Percentiles rank a stretch among this genome's conserved stretches.
These are phyloP conservation scores for Cyberlindnera lachancei DNA, from an alignment of 805 yeast species.

Conservation along the genomic window DNA sequence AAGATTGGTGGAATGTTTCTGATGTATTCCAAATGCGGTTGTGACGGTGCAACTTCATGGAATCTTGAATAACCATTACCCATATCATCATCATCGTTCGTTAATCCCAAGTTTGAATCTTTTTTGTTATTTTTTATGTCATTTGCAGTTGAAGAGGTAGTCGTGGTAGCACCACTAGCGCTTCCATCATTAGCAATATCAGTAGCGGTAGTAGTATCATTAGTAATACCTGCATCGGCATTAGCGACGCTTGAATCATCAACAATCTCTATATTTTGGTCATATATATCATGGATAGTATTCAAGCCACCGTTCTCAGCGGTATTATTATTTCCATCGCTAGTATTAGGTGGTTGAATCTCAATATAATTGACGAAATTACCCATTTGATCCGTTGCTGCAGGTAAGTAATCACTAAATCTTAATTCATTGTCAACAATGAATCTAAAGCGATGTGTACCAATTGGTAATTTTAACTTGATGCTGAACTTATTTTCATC, in stretches of 20 bases:
- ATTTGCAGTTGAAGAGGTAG: no score
- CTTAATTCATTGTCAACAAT: constrained; percentile 91
- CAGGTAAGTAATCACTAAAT: constrained; percentile 83
- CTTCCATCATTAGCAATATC: no score
- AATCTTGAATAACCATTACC: constrained; percentile 75
- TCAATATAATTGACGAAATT: constrained; percentile 90
- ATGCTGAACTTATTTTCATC: constrained; percentile 51
- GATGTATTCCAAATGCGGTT: constrained; percentile 35
- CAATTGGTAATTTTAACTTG: constrained; percentile 73
- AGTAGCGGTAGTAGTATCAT: no score
- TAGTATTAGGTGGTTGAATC: constrained; percentile 35
- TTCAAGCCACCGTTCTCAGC: no score
- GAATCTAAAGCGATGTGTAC: constrained; percentile 89
- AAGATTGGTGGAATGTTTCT: constrained; percentile 75
- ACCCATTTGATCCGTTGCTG: constrained; percentile 96
- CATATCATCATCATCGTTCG: constrained; percentile 72
- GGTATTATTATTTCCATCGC: no score
- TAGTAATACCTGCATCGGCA: no score
- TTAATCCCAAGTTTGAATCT: constrained; percentile 57
- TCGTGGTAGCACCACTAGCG: no score
- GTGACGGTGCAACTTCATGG: constrained; percentile 46
- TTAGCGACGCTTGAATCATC: no score
- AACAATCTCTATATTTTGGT: constrained; percentile 1
- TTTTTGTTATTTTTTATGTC: constrained; percentile 16
- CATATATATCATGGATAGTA: no score